phyloP scores from a whole-genome alignment of 2,329 filamentous ascomycete species.

The Hypoxylon sp. region DNA sequence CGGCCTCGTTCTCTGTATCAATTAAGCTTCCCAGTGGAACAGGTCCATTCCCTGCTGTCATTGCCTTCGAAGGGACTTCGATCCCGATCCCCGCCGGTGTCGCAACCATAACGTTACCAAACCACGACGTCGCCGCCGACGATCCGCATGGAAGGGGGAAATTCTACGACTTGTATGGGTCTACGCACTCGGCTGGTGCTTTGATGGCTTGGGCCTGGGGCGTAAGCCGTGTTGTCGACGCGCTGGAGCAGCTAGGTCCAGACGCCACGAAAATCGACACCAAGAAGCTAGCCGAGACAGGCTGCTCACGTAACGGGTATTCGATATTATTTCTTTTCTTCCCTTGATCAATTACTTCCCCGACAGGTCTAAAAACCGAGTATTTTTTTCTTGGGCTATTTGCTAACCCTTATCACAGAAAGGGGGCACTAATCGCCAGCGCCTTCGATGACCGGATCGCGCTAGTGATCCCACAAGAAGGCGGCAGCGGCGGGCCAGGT shows the following conservation, averaged over 20 bases:
- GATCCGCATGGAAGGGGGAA: slow-evolving; percentile 62
- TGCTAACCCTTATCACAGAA: slow-evolving; percentile 41
- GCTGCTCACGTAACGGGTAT: slow-evolving; percentile 64
- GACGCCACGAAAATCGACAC: slow-evolving; percentile 56
- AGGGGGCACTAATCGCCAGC: slow-evolving; percentile 65
- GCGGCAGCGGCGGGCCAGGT: slow-evolving; percentile 63
- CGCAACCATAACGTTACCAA: slow-evolving; percentile 65
- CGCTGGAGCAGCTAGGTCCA: slow-evolving; percentile 58
- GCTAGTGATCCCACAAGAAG: slow-evolving; percentile 65
- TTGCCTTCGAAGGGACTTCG: slow-evolving; percentile 61
- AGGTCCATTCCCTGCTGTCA: slow-evolving; percentile 63
- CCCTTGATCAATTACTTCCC: too few relatives aligned
- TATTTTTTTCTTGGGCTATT: too few relatives aligned
- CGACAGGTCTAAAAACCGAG: too few relatives aligned
- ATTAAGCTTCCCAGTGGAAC: slow-evolving; percentile 53
- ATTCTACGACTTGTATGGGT: slow-evolving; percentile 66
- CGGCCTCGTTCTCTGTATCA: slow-evolving; percentile 53
- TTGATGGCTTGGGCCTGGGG: slow-evolving; percentile 67
- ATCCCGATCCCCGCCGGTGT: slow-evolving; percentile 63
- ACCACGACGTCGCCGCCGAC: slow-evolving; percentile 63
- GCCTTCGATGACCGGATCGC: slow-evolving; percentile 65
- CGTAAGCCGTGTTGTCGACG: slow-evolving; percentile 64
- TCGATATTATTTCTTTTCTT: too few relatives aligned
- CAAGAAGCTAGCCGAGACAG: slow-evolving; percentile 60
- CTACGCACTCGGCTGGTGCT: slow-evolving; percentile 60